phyloP scores from a whole-genome alignment of 805 yeast genomes.

The Zygotorulaspora danielsina region DNA sequence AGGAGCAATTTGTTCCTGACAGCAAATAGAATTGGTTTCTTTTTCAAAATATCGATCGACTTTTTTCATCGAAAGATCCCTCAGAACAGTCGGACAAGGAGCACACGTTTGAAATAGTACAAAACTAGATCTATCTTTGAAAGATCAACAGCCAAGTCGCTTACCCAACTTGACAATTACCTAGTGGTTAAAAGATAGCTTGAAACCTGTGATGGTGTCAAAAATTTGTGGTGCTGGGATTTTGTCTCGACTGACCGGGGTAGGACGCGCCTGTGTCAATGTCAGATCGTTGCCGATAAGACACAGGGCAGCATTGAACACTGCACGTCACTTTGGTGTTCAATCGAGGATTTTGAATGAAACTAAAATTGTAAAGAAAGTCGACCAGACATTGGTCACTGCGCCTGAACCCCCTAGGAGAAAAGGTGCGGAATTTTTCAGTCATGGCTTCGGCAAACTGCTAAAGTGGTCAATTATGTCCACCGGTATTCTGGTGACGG shows the following conservation, averaged over 20 bases:
- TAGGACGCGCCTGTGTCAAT: background rate
- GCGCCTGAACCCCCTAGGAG: background rate
- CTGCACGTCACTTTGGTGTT: constrained; percentile 8
- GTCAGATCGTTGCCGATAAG: background rate
- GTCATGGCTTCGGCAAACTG: constrained; percentile 32
- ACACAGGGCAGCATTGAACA: background rate
- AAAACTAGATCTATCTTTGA: too few relatives aligned
- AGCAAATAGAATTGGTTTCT: background rate
- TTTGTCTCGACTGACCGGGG: constrained; percentile 1
- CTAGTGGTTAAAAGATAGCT: too few relatives aligned
- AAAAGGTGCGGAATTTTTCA: constrained; percentile 6
- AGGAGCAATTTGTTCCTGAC: background rate
- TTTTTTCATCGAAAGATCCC: too few relatives aligned
- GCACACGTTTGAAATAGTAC: too few relatives aligned
- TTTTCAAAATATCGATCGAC: background rate
- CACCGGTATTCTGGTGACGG: constrained; percentile 43
- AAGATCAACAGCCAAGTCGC: too few relatives aligned
- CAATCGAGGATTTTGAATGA: constrained; percentile 3
- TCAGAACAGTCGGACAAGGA: too few relatives aligned
- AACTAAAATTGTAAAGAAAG: constrained; percentile 6
- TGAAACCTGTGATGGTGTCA: constrained; percentile 4
- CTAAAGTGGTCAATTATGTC: constrained; percentile 36
- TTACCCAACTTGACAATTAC: too few relatives aligned
- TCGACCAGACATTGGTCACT: background rate
- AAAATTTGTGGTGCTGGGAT: constrained; percentile 2